Conservation (phyloP, 192 early-diverging fungal genomes). For the Backusella macrospora region DNA sequence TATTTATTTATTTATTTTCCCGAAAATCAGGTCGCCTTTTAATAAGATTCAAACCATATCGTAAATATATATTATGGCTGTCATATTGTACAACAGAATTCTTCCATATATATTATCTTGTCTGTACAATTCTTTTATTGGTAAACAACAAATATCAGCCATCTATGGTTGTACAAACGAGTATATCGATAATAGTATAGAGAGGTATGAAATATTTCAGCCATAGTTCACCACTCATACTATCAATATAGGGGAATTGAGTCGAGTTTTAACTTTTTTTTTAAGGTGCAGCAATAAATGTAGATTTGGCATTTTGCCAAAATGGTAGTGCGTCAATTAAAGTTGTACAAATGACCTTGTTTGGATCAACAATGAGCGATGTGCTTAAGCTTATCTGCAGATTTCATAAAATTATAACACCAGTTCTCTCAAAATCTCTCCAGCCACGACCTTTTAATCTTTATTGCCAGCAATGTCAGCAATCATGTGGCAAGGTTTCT, state of each 20-base stretch:
- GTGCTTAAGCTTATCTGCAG: not conserved
- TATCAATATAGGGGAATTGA: conserved; percentile 33
- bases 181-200: not conserved
- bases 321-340: not conserved
- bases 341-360: not conserved
- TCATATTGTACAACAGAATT: not conserved
- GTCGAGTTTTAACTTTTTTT: not conserved
- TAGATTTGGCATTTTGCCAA: not conserved
- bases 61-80: not conserved
- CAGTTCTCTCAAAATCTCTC: conserved; percentile 64
- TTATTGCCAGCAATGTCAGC: conserved; percentile 94
- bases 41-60: not conserved
- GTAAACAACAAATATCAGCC: not conserved
- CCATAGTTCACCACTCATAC: conserved; percentile 6
- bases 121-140: not conserved
- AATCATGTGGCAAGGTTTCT: conserved; percentile 88
- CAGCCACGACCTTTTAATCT: conserved; percentile 86
- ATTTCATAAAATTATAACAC: not conserved
- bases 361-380: not conserved
- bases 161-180: not conserved
- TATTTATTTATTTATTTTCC: not conserved
- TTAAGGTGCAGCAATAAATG: not conserved
- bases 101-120: not conserved
- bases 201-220: not conserved
- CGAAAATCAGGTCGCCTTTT: not conserved